These are phyloP conservation scores for Ogataea thermomethanolica DNA, from an alignment of 805 yeast genomes.

Conservation along the genomic window DNA sequence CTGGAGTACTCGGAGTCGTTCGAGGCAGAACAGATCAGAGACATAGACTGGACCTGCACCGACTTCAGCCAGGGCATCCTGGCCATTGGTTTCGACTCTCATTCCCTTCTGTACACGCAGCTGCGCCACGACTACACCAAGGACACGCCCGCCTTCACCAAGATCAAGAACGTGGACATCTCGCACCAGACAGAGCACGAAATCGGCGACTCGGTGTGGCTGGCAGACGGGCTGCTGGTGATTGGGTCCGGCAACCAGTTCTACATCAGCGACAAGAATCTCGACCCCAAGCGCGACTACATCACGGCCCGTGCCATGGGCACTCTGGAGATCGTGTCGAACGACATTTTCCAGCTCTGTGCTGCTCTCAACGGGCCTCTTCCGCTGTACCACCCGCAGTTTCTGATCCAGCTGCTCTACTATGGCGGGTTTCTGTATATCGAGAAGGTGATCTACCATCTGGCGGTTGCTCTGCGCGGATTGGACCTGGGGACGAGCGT, in stretches of 20 bases:
- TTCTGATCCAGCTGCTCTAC: slow-evolving; percentile 70
- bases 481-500: slow-evolving; percentile 36
- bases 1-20: slow-evolving; percentile 57
- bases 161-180: slow-evolving; percentile 70
- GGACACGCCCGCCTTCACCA: slow-evolving; percentile 69
- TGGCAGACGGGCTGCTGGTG: slow-evolving; percentile 71
- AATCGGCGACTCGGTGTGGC: slow-evolving; percentile 90
- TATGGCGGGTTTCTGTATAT: slow-evolving; percentile 56
- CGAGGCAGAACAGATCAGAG: slow-evolving; percentile 43
- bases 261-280: slow-evolving; percentile 68
- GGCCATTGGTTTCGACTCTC: slow-evolving; percentile 70
- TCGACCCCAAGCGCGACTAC: slow-evolving; percentile 50
- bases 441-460: slow-evolving; percentile 49
- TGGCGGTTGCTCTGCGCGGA: slow-evolving; percentile 55
- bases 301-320: slow-evolving; percentile 55
- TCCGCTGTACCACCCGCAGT: slow-evolving; percentile 89
- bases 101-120: slow-evolving; percentile 71
- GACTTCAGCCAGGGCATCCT: slow-evolving; percentile 63
- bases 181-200: slow-evolving; percentile 68
- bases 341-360: slow-evolving; percentile 64
- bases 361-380: slow-evolving; percentile 83
- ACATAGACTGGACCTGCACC: slow-evolving; percentile 86
- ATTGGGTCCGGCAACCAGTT: slow-evolving; percentile 89
- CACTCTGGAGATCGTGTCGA: slow-evolving; percentile 50
- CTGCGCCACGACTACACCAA: slow-evolving; percentile 87